These are phyloP conservation scores for Exobasidium cylindrosporum DNA, from an alignment of 1,284 basidiomycete species.

Conservation along the genomic window DNA sequence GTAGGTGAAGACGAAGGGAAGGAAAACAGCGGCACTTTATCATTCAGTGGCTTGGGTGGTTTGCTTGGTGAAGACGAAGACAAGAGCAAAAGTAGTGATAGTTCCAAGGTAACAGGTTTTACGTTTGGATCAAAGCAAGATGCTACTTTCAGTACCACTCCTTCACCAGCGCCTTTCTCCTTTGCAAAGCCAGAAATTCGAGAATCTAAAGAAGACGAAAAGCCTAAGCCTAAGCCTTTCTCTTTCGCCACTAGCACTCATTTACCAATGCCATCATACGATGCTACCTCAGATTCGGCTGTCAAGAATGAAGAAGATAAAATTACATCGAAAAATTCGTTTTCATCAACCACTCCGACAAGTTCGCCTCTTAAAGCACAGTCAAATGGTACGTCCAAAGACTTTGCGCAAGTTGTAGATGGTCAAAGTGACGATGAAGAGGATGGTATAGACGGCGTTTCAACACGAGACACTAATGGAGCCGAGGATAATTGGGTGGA, in stretches of 20 bases:
- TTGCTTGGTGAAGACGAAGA: slow-evolving; percentile 14
- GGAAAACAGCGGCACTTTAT: slow-evolving; percentile 3
- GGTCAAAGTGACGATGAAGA: no score
- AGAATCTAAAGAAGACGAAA: neutral
- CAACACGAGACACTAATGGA: no score
- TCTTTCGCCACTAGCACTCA: neutral
- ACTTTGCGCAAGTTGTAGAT: no score
- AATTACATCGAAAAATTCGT: slow-evolving; percentile 3
- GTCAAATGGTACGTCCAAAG: no score
- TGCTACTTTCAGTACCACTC: neutral
- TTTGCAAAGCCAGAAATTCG: slow-evolving; percentile 7
- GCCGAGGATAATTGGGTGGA: neutral
- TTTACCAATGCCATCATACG: no score
- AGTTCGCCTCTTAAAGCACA: slow-evolving; percentile 10
- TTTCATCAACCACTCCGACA: slow-evolving; percentile 16
- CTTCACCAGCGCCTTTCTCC: slow-evolving; percentile 12
- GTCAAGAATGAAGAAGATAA: slow-evolving; percentile 13
- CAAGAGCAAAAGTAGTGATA: neutral
- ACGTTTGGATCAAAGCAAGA: neutral
- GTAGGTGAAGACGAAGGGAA: no score
- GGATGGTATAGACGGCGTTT: no score
- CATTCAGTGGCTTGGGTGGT: slow-evolving; percentile 7
- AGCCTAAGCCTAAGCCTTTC: neutral
- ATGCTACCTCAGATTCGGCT: slow-evolving; percentile 1
- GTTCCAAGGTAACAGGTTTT: neutral